Percentiles rank a stretch among this genome's conserved stretches.
Evolutionary conservation across 2,329 filamentous ascomycete species (phyloP).

Genomic region (Hypoxylon sp.): DNA sequence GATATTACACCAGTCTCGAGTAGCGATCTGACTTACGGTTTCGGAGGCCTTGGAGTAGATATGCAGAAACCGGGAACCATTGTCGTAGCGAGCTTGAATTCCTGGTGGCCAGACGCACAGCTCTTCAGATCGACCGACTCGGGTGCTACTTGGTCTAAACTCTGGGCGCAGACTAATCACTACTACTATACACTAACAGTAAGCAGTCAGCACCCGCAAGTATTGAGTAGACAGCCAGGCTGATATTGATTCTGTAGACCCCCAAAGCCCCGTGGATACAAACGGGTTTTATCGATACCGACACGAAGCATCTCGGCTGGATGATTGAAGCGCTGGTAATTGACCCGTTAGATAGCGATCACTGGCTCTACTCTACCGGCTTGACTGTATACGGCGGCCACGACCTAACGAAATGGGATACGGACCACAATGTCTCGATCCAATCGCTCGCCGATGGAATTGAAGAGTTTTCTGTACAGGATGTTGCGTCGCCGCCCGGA

Average conservation of each 20-base stretch:
- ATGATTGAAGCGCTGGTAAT: slow-evolving; percentile 74
- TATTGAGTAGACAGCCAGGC: not conserved
- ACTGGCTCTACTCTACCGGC: slow-evolving; percentile 74
- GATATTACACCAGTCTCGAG: slow-evolving; percentile 70
- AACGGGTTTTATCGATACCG: slow-evolving; percentile 62
- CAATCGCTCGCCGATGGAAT: slow-evolving; percentile 68
- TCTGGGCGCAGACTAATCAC: slow-evolving; percentile 68
- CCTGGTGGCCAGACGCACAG: slow-evolving; percentile 72
- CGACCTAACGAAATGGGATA: slow-evolving; percentile 70
- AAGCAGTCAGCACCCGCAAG: slow-evolving; percentile 23
- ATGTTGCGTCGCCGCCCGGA: slow-evolving; percentile 64
- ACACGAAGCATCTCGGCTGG: slow-evolving; percentile 70
- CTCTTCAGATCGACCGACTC: slow-evolving; percentile 70
- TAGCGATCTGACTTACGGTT: slow-evolving; percentile 65
- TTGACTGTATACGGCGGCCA: slow-evolving; percentile 68
- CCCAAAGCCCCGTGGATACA: slow-evolving; percentile 69
- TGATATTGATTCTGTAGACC: slow-evolving; percentile 49
- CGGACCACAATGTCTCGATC: slow-evolving; percentile 64
- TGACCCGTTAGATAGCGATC: slow-evolving; percentile 70
- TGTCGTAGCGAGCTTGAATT: slow-evolving; percentile 70
- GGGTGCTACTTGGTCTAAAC: slow-evolving; percentile 66
- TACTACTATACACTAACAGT: slow-evolving; percentile 64
- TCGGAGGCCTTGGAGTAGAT: slow-evolving; percentile 70
- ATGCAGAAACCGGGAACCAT: slow-evolving; percentile 68
- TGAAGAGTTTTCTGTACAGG: slow-evolving; percentile 67